Evolutionary conservation across 2,329 filamentous ascomycete species (phyloP).

Genomic region (Calonectria hongkongensis): DNA sequence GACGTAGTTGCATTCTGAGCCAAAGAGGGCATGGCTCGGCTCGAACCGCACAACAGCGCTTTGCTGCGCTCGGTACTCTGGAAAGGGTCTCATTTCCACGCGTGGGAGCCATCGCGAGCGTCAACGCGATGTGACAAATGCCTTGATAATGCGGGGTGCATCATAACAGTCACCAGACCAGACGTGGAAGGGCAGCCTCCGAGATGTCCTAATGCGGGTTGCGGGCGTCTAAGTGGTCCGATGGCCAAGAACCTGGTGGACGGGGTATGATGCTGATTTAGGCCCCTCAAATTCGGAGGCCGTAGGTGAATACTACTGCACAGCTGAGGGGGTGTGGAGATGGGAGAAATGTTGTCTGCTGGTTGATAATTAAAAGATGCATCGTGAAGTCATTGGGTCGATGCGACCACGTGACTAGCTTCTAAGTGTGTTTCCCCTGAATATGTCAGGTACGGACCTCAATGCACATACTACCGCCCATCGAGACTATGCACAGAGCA

Average conservation of each 20-base stretch:
- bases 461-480: neutral
- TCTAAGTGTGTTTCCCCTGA: neutral
- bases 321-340: neutral
- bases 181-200: slow-evolving; percentile 51
- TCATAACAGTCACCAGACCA: slow-evolving; percentile 42
- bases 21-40: slow-evolving; percentile 43
- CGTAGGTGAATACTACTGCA: slow-evolving; percentile 9
- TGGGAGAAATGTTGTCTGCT: neutral
- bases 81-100: slow-evolving; percentile 40
- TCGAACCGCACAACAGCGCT: slow-evolving; percentile 48
- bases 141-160: slow-evolving; percentile 48
- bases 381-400: neutral
- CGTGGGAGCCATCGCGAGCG: slow-evolving; percentile 32
- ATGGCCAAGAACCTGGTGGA: slow-evolving; percentile 35
- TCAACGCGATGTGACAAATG: slow-evolving; percentile 33
- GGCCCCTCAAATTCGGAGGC: slow-evolving; percentile 13
- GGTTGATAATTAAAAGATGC: neutral
- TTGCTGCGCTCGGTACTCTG: slow-evolving; percentile 44
- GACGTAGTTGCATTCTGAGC: neutral
- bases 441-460: slow-evolving; percentile 20
- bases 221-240: slow-evolving; percentile 41
- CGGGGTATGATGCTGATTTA: slow-evolving; percentile 18
- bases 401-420: slow-evolving; percentile 15
- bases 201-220: slow-evolving; percentile 50
- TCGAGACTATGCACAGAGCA: slow-evolving; percentile 4